Conservation (phyloP, 768 basidiomycete genomes). For the Podaxis sp. region DNA sequence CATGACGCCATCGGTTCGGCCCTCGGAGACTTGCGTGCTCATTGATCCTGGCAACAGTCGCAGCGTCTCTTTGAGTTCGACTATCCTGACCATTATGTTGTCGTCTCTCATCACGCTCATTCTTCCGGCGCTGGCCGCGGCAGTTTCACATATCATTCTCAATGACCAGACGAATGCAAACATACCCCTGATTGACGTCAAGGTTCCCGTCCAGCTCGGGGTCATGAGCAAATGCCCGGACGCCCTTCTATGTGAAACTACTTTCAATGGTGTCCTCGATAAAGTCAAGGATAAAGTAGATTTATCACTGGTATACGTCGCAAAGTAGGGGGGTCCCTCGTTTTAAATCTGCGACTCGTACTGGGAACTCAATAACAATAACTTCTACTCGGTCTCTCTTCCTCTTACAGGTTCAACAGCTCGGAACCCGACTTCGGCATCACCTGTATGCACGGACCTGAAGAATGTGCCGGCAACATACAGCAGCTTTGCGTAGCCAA, state of each 20-base stretch:
- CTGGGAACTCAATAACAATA: neutral
- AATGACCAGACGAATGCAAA: constrained; percentile 14
- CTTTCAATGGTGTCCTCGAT: constrained; percentile 70
- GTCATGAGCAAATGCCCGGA: constrained; percentile 72
- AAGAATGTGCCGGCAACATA: constrained; percentile 87
- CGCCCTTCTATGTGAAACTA: constrained; percentile 74
- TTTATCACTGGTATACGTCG: constrained; percentile 71
- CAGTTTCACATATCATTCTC: constrained; percentile 11
- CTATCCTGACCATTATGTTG: constrained; percentile 1
- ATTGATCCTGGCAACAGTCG: neutral
- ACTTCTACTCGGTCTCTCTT: neutral
- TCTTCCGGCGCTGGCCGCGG: constrained; percentile 6
- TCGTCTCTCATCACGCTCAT: constrained; percentile 1
- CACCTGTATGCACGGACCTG: constrained; percentile 73
- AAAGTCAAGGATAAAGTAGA: constrained; percentile 64
- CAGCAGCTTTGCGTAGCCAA: constrained; percentile 82
- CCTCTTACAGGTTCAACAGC: constrained; percentile 49
- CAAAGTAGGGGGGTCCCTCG: constrained; percentile 47
- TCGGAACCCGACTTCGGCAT: constrained; percentile 74
- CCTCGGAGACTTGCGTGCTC: constrained; percentile 1
- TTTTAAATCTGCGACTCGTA: neutral
- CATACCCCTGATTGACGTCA: constrained; percentile 23
- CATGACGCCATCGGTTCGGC: constrained; percentile 22
- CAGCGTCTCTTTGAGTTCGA: constrained; percentile 3
- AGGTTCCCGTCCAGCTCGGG: constrained; percentile 48